Evolutionary conservation across 352 stramenopile species (phyloP).

Genomic region (Phytophthora ohioensis): DNA sequence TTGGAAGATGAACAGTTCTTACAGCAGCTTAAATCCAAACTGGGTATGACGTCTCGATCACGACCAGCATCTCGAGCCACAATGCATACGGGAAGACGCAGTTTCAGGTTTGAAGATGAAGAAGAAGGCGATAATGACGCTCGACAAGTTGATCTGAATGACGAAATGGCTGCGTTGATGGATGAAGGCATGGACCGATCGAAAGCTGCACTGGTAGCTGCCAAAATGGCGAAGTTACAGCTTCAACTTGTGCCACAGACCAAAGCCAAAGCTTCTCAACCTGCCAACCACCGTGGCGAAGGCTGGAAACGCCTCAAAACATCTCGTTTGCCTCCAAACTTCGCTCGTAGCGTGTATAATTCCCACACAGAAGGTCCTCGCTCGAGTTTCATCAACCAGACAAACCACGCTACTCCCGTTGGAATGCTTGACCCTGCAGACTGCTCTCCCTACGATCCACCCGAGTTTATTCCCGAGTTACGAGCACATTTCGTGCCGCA

Average conservation of each 20-base stretch:
- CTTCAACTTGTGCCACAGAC: constrained; percentile 34
- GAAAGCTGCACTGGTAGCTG: constrained; percentile 56
- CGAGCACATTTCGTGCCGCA: constrained; percentile 65
- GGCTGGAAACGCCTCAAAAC: constrained; percentile 82
- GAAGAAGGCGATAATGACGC: constrained; percentile 29
- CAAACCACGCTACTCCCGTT: constrained; percentile 68
- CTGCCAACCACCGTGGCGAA: constrained; percentile 48
- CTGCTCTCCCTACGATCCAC: constrained; percentile 63
- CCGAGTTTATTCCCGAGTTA: constrained; percentile 72
- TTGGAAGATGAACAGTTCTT: constrained; percentile 75
- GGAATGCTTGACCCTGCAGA: constrained; percentile 77
- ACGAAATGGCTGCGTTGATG: constrained; percentile 58
- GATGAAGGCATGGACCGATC: constrained; percentile 60
- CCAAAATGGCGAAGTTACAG: constrained; percentile 71
- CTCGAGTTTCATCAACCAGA: constrained; percentile 70
- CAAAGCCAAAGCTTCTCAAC: constrained; percentile 2
- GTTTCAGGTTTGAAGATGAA: constrained; percentile 21
- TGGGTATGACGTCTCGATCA: constrained; percentile 53
- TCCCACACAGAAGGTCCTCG: constrained; percentile 64
- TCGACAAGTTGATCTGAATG: constrained; percentile 39
- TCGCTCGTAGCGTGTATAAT: constrained; percentile 67
- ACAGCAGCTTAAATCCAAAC: constrained; percentile 58
- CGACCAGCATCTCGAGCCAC: constrained; percentile 32
- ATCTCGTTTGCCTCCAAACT: constrained; percentile 60
- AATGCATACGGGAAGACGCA: constrained; percentile 12